Evolutionary conservation across 495 filamentous ascomycete species (phyloP).

Genomic region (Penicillium ucsense): DNA sequence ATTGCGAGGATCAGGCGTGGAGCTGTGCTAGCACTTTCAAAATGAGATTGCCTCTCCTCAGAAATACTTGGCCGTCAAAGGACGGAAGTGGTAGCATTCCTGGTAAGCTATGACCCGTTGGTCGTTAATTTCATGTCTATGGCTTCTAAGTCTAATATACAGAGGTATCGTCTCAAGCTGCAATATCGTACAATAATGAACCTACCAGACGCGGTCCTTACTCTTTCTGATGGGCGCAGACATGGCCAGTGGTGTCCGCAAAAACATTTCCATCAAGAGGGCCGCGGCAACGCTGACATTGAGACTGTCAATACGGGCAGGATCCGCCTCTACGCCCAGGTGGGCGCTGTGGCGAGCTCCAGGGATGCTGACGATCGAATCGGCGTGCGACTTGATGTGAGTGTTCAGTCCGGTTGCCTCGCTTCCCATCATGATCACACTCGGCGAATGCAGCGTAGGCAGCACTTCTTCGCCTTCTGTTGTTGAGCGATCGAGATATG

Average conservation of each 20-base stretch:
- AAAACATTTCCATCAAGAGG: constrained; percentile 57
- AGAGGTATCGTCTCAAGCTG: background rate
- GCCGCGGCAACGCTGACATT: constrained; percentile 83
- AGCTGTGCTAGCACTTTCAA: no score
- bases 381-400: constrained; percentile 52
- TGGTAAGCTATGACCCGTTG: no score
- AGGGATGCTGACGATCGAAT: constrained; percentile 48
- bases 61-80: no score
- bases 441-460: constrained; percentile 51
- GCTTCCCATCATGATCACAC: constrained; percentile 70
- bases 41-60: no score
- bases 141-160: no score
- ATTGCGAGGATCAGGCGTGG: no score
- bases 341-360: constrained; percentile 26
- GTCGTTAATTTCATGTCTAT: no score
- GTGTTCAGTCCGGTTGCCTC: constrained; percentile 66
- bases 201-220: constrained; percentile 14
- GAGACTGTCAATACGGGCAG: constrained; percentile 57
- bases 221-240: constrained; percentile 14
- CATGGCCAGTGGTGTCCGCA: constrained; percentile 34
- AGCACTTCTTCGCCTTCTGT: constrained; percentile 2
- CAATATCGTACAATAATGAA: constrained; percentile 6
- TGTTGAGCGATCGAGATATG: constrained; percentile 11
- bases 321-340: constrained; percentile 27
- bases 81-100: no score